phyloP scores from a whole-genome alignment of 1,284 basidiomycete species.

The Rhodotorula sp. region DNA sequence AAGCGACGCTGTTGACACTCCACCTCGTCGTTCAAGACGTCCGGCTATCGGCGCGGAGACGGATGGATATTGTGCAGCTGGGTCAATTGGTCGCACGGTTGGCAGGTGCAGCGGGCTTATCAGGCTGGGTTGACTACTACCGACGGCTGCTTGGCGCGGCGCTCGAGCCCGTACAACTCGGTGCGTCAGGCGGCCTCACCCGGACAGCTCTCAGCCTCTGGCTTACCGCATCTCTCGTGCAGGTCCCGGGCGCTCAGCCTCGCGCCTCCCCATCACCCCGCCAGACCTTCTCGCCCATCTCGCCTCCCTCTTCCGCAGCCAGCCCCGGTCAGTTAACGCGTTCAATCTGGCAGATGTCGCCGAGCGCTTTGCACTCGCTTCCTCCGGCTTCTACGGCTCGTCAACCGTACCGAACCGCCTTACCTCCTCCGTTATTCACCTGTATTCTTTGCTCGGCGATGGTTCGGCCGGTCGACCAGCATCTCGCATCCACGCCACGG shows the following conservation, averaged over 20 bases:
- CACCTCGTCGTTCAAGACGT: conserved; percentile 70
- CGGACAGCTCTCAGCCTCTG: too few relatives aligned
- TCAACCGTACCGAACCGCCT: not conserved
- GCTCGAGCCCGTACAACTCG: conserved; percentile 20
- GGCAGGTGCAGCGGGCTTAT: conserved; percentile 61
- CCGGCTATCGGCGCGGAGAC: conserved; percentile 48
- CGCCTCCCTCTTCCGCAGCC: conserved; percentile 9
- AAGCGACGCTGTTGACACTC: conserved; percentile 60
- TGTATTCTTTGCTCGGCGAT: conserved; percentile 18
- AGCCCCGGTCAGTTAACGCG: not conserved
- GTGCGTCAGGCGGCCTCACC: too few relatives aligned
- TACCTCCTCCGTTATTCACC: not conserved
- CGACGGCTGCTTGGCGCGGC: conserved; percentile 56
- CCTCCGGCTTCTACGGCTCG: conserved; percentile 26
- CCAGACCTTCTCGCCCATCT: conserved; percentile 10
- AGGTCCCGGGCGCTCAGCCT: conserved; percentile 20
- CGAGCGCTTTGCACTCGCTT: not conserved
- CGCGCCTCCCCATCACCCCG: not conserved
- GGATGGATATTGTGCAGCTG: conserved; percentile 44
- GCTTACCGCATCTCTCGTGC: conserved; percentile 1
- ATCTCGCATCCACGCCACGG: conserved; percentile 37
- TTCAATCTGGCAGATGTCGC: not conserved
- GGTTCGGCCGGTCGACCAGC: not conserved
- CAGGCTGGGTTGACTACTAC: conserved; percentile 78
- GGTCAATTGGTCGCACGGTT: conserved; percentile 61